Conservation (phyloP, 2,329 filamentous ascomycete genomes). For the Tothia fuscella region DNA sequence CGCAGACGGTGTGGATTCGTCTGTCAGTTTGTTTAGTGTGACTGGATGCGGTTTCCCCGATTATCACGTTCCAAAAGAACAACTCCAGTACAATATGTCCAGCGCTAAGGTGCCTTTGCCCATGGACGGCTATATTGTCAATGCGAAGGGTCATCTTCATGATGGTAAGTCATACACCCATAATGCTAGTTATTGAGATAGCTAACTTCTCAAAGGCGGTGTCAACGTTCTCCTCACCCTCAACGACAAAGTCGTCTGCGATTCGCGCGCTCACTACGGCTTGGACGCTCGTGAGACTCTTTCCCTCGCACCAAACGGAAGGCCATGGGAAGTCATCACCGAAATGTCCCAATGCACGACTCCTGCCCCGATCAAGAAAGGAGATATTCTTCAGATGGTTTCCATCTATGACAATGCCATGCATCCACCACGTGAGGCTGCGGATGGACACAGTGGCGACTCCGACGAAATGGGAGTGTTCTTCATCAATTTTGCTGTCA, state of each 20-base stretch:
- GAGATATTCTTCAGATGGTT: slow-evolving; percentile 7
- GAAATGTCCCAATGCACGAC: slow-evolving; percentile 9
- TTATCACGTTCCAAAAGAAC: slow-evolving; percentile 8
- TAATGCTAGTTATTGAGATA: background rate
- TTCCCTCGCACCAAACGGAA: background rate
- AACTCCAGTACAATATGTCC: slow-evolving; percentile 6
- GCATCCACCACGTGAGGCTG: slow-evolving; percentile 3
- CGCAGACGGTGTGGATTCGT: background rate
- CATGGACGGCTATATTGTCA: slow-evolving; percentile 10
- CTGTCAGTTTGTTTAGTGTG: slow-evolving; percentile 6
- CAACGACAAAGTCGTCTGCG: slow-evolving; percentile 8
- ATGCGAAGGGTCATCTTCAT: slow-evolving; percentile 7
- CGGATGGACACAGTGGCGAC: background rate
- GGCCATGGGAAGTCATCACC: slow-evolving; percentile 8
- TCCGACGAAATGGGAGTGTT: slow-evolving; percentile 9
- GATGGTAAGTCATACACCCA: background rate
- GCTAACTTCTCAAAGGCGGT: background rate
- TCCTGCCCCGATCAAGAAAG: slow-evolving; percentile 9
- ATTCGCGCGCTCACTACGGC: slow-evolving; percentile 3
- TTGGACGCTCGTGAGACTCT: background rate
- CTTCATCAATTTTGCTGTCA: slow-evolving; percentile 7
- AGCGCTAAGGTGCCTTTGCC: slow-evolving; percentile 7
- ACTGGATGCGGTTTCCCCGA: slow-evolving; percentile 10
- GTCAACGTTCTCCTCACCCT: slow-evolving; percentile 3
- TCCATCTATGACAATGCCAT: slow-evolving; percentile 5